These are phyloP conservation scores for Cordyceps militaris DNA, from an alignment of 2,329 filamentous ascomycete species.

Conservation along the genomic window DNA sequence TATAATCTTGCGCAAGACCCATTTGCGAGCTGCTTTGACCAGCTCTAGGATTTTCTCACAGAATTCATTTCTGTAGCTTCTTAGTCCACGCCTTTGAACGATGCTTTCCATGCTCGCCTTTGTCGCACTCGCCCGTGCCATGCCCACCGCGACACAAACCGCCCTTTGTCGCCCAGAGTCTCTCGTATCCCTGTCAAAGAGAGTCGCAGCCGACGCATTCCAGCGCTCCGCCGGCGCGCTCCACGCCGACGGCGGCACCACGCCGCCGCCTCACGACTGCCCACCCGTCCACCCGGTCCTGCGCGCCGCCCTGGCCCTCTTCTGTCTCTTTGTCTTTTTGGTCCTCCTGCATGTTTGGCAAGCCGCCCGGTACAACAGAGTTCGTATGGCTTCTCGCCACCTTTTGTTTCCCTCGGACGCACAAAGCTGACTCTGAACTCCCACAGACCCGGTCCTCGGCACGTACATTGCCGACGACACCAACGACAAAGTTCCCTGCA, in stretches of 20 bases:
- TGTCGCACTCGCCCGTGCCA: slow-evolving; percentile 2
- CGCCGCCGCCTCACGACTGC: background rate
- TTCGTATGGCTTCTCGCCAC: background rate
- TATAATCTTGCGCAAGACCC: background rate
- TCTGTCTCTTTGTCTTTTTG: slow-evolving; percentile 1
- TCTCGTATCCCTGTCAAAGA: accelerated
- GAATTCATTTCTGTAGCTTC: background rate
- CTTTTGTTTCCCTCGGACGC: background rate
- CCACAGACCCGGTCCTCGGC: slow-evolving; percentile 1
- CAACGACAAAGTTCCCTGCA: background rate
- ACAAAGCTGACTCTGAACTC: background rate
- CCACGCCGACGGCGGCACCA: background rate
- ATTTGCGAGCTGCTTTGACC: too few species aligned
- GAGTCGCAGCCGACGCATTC: background rate
- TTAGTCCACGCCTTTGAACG: background rate
- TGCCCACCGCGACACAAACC: slow-evolving; percentile 3
- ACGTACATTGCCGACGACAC: background rate
- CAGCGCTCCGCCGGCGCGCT: background rate
- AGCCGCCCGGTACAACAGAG: slow-evolving; percentile 2
- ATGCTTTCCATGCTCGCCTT: slow-evolving; percentile 2
- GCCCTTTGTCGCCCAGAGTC: background rate
- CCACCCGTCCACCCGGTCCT: background rate
- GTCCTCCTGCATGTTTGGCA: slow-evolving; percentile 9
- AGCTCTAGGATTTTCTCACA: too few species aligned
- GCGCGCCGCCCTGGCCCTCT: slow-evolving; percentile 4